Percentiles rank a stretch among this genome's conserved stretches.
phyloP scores from a whole-genome alignment of 768 basidiomycete species.

The Boletus vinaceobasis region DNA sequence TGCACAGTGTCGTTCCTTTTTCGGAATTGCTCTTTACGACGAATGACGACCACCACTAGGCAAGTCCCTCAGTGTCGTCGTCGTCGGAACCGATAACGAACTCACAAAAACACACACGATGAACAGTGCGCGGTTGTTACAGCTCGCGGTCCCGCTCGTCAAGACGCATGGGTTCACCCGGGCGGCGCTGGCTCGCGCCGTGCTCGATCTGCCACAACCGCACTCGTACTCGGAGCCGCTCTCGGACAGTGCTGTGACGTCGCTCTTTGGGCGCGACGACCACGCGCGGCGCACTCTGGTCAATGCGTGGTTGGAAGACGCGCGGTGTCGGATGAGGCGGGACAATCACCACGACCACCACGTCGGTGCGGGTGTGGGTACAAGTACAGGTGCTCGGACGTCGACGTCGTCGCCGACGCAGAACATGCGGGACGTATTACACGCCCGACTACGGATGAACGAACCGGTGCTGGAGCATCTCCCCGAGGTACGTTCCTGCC shows the following conservation, averaged over 20 bases:
- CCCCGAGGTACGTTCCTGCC: constrained; percentile 53
- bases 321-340: constrained; percentile 47
- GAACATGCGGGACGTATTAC: constrained; percentile 51
- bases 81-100: neutral
- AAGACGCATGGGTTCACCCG: constrained; percentile 71
- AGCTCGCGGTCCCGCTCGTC: constrained; percentile 62
- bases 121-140: constrained; percentile 41
- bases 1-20: neutral
- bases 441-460: constrained; percentile 58
- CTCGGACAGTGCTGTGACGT: constrained; percentile 64
- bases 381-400: neutral
- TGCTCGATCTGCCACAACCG: constrained; percentile 46
- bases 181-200: constrained; percentile 62
- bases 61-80: neutral
- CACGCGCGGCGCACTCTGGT: constrained; percentile 62
- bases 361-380: neutral
- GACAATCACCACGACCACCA: constrained; percentile 1
- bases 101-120: neutral
- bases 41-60: constrained; percentile 13
- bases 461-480: constrained; percentile 62
- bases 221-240: constrained; percentile 58
- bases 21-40: neutral
- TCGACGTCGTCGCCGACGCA: neutral
- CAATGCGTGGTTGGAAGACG: constrained; percentile 72
- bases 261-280: constrained; percentile 71